Percentiles rank a stretch among this genome's conserved stretches.
These are phyloP conservation scores for Pseudoscleropodium purum DNA, from an alignment of 225 moss, liverwort and hornwort species.

Conservation along the genomic window DNA sequence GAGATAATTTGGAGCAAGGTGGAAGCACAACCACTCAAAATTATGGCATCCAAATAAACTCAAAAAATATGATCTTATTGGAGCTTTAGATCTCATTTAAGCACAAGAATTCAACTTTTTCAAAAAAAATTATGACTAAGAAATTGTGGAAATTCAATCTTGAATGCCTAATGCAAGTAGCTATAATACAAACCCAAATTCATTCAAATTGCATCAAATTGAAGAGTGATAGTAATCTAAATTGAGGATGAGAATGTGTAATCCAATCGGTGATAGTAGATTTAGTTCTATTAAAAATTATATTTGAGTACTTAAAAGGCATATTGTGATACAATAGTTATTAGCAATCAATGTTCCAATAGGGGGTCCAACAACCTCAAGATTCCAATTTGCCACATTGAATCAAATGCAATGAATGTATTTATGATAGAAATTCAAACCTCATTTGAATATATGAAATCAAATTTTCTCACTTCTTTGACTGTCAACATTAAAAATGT, in stretches of 20 bases:
- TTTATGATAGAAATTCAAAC: neutral
- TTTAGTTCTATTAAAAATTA: neutral
- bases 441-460: neutral
- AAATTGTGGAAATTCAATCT: too few species aligned
- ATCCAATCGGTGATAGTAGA: neutral
- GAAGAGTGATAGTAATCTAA: too few species aligned
- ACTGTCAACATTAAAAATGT: neutral
- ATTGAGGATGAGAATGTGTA: neutral
- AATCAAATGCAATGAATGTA: neutral
- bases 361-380: neutral
- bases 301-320: neutral
- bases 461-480: neutral
- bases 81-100: too few species aligned
- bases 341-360: rapidly evolving
- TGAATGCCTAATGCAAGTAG: neutral
- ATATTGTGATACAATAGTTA: neutral
- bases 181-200: neutral
- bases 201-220: neutral
- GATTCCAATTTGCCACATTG: rapidly evolving
- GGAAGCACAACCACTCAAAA: too few species aligned
- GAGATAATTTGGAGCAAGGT: neutral
- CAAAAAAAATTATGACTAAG: too few species aligned
- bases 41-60: too few species aligned
- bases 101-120: too few species aligned
- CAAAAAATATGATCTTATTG: too few species aligned